A percentile compares a stretch with the other conserved stretches of the same genome.
Evolutionary conservation across 2,329 filamentous ascomycete genomes (phyloP).

Genomic region (Colletotrichum echinochloae): DNA sequence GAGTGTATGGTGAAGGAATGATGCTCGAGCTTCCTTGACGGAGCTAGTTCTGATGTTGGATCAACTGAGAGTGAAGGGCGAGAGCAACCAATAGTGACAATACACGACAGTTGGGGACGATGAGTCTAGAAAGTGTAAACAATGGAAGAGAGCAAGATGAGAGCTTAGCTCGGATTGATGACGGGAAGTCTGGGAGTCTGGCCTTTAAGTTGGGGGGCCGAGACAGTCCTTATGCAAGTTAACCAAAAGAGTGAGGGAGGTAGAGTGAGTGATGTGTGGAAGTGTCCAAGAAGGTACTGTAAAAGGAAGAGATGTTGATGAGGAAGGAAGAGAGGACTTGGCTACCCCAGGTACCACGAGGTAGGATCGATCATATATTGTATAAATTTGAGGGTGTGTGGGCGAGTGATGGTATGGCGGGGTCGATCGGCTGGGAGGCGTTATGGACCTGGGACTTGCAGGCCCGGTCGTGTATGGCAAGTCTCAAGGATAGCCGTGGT

Average conservation of each 20-base stretch:
- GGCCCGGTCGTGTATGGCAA: conserved; percentile 57
- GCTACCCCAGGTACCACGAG: conserved; percentile 44
- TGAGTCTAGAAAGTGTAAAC: conserved; percentile 5
- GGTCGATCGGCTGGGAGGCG: conserved; percentile 51
- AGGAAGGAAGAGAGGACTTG: conserved; percentile 42
- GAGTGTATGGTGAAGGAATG: conserved; percentile 9
- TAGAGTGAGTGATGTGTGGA: conserved; percentile 27
- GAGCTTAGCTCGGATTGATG: conserved; percentile 11
- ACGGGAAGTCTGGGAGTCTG: conserved; percentile 28
- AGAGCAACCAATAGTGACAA: conserved; percentile 8
- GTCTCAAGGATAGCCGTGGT: conserved; percentile 43
- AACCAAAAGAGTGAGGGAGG: conserved; percentile 21
- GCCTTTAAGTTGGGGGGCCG: conserved; percentile 18
- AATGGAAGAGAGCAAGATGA: background rate
- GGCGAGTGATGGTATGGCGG: conserved; percentile 54
- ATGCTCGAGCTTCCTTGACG: background rate
- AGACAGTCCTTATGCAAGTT: conserved; percentile 30
- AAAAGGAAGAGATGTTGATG: conserved; percentile 46
- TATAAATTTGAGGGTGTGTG: conserved; percentile 54
- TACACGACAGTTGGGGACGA: conserved; percentile 16
- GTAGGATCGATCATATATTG: conserved; percentile 48
- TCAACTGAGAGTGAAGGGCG: background rate
- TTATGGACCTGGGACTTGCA: conserved; percentile 53
- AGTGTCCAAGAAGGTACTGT: conserved; percentile 35
- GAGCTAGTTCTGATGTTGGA: background rate